A percentile compares a stretch with the other conserved stretches of the same genome.
phyloP scores from a whole-genome alignment of 108 stramenopile genomes.

The Skeletonema grethae region DNA sequence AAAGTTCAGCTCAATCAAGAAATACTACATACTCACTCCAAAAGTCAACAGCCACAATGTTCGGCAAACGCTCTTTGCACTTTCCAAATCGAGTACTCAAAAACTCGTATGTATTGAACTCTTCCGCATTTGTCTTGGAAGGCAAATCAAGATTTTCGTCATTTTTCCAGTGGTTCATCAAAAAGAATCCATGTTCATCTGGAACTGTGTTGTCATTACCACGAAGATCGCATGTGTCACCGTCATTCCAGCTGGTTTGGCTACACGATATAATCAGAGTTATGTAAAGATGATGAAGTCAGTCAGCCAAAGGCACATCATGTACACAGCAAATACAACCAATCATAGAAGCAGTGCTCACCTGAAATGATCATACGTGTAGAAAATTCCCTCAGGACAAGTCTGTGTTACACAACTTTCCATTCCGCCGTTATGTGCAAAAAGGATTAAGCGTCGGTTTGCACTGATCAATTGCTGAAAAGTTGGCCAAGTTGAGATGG shows the following conservation, averaged over 20 bases:
- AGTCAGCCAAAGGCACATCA: neutral
- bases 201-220: neutral
- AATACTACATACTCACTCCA: conserved; percentile 41
- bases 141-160: conserved; percentile 26
- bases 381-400: conserved; percentile 33
- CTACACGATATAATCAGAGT: neutral
- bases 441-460: conserved; percentile 26
- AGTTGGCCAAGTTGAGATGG: conserved; percentile 30
- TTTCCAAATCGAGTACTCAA: conserved; percentile 36
- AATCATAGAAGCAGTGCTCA: neutral
- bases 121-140: conserved; percentile 18
- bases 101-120: conserved; percentile 41
- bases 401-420: conserved; percentile 7
- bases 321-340: neutral
- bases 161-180: conserved; percentile 63
- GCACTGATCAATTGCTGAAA: conserved; percentile 33
- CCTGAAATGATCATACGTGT: conserved; percentile 27
- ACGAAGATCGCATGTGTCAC: neutral
- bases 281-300: neutral
- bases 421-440: conserved; percentile 31
- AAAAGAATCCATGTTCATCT: conserved; percentile 38
- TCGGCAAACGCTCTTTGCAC: conserved; percentile 46
- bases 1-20: too few relatives aligned
- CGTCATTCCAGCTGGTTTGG: neutral
- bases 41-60: conserved; percentile 63